phyloP scores from a whole-genome alignment of 108 stramenopile species.

The Nitzschia palea region DNA sequence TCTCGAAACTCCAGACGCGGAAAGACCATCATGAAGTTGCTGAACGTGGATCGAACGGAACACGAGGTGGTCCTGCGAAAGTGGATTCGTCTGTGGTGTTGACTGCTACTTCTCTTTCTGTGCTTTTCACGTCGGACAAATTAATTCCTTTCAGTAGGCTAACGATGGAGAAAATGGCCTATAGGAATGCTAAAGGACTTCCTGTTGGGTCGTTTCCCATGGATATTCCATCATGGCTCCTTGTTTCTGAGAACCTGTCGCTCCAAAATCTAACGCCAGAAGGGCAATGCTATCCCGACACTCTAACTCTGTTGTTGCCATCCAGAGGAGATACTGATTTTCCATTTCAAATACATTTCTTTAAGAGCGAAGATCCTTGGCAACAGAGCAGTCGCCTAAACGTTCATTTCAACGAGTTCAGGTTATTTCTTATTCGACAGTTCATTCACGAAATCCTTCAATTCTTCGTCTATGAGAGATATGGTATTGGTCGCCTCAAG shows the following conservation, averaged over 20 bases:
- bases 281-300: slow-evolving; percentile 51
- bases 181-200: neutral
- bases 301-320: slow-evolving; percentile 36
- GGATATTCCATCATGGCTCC: slow-evolving; percentile 6
- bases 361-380: slow-evolving; percentile 28
- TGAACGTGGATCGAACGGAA: neutral
- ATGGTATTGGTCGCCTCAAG: slow-evolving; percentile 57
- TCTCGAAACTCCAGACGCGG: neutral
- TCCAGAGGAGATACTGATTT: neutral
- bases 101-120: slow-evolving; percentile 20
- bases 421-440: slow-evolving; percentile 54
- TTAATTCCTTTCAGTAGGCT: slow-evolving; percentile 45
- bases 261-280: slow-evolving; percentile 46
- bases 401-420: slow-evolving; percentile 43
- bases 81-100: slow-evolving; percentile 10
- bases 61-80: neutral
- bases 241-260: slow-evolving; percentile 1
- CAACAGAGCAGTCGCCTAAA: slow-evolving; percentile 28
- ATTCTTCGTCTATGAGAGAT: slow-evolving; percentile 56
- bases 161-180: slow-evolving; percentile 16
- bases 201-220: neutral
- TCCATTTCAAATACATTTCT: slow-evolving; percentile 21
- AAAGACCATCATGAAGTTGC: too few relatives aligned
- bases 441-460: slow-evolving; percentile 68
- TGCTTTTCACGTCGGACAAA: slow-evolving; percentile 34